Base-by-base conservation (phyloP, 306 rosid genomes). In the Hylodesmum podocarpum region DNA sequence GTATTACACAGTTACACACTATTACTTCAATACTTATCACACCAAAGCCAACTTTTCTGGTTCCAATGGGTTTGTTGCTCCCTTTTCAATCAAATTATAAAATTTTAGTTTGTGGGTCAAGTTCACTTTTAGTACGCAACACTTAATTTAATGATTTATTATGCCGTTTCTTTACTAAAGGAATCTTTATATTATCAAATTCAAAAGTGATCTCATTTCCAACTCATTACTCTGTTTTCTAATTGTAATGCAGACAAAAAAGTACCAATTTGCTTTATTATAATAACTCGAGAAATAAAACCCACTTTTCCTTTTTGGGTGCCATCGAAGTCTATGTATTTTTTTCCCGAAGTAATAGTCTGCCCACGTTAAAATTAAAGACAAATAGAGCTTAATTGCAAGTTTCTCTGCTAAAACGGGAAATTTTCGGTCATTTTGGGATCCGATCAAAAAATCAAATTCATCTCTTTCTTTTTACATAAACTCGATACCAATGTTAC, bases 21-120 rank as follows among this genome's bases (percentile, higher is more conserved):
- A 9, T 58, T 80, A 57, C 79, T 83, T 87, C 15, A 9, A 40
- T 80, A 57, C 79, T 83, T 87, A 82, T 79, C 31, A 66, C 57
- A 82, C 82, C 79, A 76, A 86, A 89, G 75, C 84, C 78, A 78
- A 81, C 88, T 90, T 84, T 86, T 68, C 73, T 66, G 87, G 84
- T 78, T 87, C 76, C 51, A 24, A 75, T 79, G 91, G 86, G 78
- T 75, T 78, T 74, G 84, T 82, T 79, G 81, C 77, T 22, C 59
- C 67, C 83, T 74, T 72, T 81, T 36, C 28, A n/a, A 8, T 62
- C 46, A 62, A 62, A 62, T n/a, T n/a, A n/a, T 62, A 47, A 61
- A 54, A 76, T 71, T 46, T 66, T 43, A 61, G 71, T 37, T 7
- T 33, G 66, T 75, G 80, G 81, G 89, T 72, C 76, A 41, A 55